Base-by-base conservation (phyloP, 2,329 filamentous ascomycete species). In the Stagonosporopsis chrysanthemi region DNA sequence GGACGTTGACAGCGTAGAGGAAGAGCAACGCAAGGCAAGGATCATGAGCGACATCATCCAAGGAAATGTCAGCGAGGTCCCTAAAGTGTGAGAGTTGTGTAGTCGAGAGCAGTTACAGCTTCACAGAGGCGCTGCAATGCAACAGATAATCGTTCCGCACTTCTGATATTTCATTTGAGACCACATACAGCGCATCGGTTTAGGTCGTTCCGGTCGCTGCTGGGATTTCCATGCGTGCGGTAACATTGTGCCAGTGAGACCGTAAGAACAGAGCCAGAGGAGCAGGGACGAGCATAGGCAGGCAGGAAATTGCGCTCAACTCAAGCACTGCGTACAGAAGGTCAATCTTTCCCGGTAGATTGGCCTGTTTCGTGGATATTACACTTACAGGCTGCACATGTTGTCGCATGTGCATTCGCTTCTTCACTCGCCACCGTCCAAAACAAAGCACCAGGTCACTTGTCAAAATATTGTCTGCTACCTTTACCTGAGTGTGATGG, bases 1-100 rank as follows among this genome's bases (percentile, higher is more conserved):
- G 45, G 74, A 77, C 58, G 68, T 73, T 23, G 66, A 67, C 26
- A 73, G 68, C 39, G 72, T 71, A 33, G 71, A 66, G n/a, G 74
- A 76, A 45, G 72, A 76, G 60, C 64, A 64, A 40, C 62, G 68
- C 39, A 74, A 71, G 52, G 57, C 62, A 28, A 58, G 71, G 22
- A 74, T 75, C 39, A 73, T 74, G 64, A 35, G 52, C 9, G 68
- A 73, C 15, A 74, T 74, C 43, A 52, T 71, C 2, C 63, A 69
- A 17, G 64, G 65, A 12, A 64, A 62, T 31, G 59, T 33, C 31
- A 33, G 31, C 14, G 31, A 33, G 31, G 6, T 33, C 7, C 31
- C 12, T 7, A 33, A 7, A 7, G 31, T 33, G 31, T 33, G 7
- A 33, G 4, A 38, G 9, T 11, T 38, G 35, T 9, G 22, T 38